Conservation (phyloP, 2,329 filamentous ascomycete species). For the Aphanocladium album region DNA sequence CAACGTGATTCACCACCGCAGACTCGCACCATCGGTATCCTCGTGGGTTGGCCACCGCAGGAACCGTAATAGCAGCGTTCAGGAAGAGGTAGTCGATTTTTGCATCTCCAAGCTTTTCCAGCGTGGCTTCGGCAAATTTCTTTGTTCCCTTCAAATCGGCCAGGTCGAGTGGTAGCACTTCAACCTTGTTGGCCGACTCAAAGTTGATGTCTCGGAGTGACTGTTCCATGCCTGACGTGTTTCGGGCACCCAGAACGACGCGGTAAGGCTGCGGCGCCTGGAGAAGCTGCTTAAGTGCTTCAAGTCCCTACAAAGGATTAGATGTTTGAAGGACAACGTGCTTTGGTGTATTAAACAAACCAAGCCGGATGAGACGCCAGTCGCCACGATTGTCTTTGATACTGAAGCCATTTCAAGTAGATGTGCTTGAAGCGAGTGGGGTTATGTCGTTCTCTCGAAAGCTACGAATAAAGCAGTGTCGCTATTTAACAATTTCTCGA, state of each 20-base stretch:
- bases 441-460: no score
- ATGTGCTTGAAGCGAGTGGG: no score
- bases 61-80: conserved; percentile 40
- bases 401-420: conserved; percentile 8
- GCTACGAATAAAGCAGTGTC: no score
- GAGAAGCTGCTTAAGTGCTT: conserved; percentile 48
- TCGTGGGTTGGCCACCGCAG: conserved; percentile 30
- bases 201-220: conserved; percentile 39
- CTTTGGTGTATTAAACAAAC: conserved; percentile 26
- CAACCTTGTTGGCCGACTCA: conserved; percentile 36
- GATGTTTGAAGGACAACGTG: not conserved
- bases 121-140: conserved; percentile 40
- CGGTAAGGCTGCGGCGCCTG: conserved; percentile 39
- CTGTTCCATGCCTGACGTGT: conserved; percentile 34
- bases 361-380: conserved; percentile 44
- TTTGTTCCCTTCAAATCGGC: conserved; percentile 39
- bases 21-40: conserved; percentile 47
- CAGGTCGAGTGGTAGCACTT: conserved; percentile 45
- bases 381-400: conserved; percentile 47
- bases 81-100: conserved; percentile 46
- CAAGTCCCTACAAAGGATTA: conserved; percentile 38
- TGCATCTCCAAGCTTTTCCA: conserved; percentile 35
- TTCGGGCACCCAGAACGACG: conserved; percentile 46
- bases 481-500: not conserved
- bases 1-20: conserved; percentile 48